These are phyloP conservation scores for Ophiobolus disseminans DNA, from an alignment of 2,329 filamentous ascomycete genomes.

Conservation along the genomic window DNA sequence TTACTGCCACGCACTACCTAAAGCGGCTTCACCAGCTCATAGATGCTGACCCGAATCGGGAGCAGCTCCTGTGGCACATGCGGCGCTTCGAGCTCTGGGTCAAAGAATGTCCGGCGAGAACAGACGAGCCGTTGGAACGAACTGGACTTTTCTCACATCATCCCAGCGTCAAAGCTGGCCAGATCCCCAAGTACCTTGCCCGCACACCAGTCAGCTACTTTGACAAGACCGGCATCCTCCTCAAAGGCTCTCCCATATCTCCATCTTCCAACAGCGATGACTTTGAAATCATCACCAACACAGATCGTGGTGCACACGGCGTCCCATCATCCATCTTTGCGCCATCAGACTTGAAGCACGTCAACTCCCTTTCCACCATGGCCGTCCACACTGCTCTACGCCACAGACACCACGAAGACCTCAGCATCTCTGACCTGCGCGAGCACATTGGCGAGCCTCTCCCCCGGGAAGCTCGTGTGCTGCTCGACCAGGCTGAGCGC, in stretches of 20 bases:
- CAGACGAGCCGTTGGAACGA: no score
- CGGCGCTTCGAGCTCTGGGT: background rate
- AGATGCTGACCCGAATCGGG: no score
- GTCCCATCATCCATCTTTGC: conserved; percentile 24
- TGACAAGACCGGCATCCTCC: conserved; percentile 21
- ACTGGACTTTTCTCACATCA: conserved; percentile 20
- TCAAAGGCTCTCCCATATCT: conserved; percentile 18
- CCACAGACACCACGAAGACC: conserved; percentile 3
- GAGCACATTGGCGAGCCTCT: conserved; percentile 10
- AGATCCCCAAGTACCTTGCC: conserved; percentile 20
- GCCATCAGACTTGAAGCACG: conserved; percentile 14
- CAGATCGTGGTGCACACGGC: conserved; percentile 22
- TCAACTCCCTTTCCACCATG: conserved; percentile 23
- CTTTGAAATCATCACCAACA: conserved; percentile 27
- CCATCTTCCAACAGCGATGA: conserved; percentile 10
- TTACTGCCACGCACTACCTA: no score
- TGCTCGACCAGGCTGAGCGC: conserved; percentile 22
- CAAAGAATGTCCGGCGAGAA: no score
- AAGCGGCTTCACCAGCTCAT: no score
- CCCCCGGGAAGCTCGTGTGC: conserved; percentile 13
- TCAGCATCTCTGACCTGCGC: conserved; percentile 10
- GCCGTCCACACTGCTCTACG: conserved; percentile 22
- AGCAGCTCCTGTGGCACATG: background rate
- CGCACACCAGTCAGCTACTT: conserved; percentile 31
- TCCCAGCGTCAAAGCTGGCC: background rate